Base-by-base conservation (phyloP, 805 yeast species). In the Candida palmyrensis region DNA sequence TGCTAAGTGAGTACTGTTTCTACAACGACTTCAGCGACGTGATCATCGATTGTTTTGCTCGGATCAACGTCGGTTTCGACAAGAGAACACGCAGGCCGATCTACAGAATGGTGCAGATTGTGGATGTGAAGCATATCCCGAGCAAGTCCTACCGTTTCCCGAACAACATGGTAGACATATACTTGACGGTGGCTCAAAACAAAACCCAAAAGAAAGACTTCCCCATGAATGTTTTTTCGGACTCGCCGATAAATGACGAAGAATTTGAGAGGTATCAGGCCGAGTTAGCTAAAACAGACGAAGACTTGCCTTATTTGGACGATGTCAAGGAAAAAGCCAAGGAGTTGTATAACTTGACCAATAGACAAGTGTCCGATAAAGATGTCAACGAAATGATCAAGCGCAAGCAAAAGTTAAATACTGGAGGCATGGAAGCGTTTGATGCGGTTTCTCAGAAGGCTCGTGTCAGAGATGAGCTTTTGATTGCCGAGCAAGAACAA, bases 91-190 rank as follows among this genome's bases (percentile, higher is more conserved):
- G 81, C 19, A 65, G 68, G 48, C 73, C 81, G 8, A 73, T 75
- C 33, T 90, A 92, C 59, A 73, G 97, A 47, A 73, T 90, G 75
- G 95, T 90, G 30, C 81, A 76, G 51, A 77, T 92, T 27, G 82
- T 79, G 44, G 81, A 75, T 35, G 74, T 83, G 6, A 73, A 71
- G 17, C 58, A 63, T 30, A 47, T 42, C 9, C 68, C 69, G 2
- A 57, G 55, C 23, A 65, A 59, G 36, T 59, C 64, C 8, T 75
- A 75, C 46, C 54, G 53, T 22, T 44, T 75, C 27, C 56, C 63
- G 12, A 65, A 58, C 17, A 61, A 57, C 35, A 66, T 65, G 40
- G 66, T 71, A 37, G 74, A 72, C 41, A 55, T 69, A 10, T 78
- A 74, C 43, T 66, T 90, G 43, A 66, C 76, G 33, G 90, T 86